Conservation (phyloP, 1,284 basidiomycete species). For the Irpex sp. region DNA sequence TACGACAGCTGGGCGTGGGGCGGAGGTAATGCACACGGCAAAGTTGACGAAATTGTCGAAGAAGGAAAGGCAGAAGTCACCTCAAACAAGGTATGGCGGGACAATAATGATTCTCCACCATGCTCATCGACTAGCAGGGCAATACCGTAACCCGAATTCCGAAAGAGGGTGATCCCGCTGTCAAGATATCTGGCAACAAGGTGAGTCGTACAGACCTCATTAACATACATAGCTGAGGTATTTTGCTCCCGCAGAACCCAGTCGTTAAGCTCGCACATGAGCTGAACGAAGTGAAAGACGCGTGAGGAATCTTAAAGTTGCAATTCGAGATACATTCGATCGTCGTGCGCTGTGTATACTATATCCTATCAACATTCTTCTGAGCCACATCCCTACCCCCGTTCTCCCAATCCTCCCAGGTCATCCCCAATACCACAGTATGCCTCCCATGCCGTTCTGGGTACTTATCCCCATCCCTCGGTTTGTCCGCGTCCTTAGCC, state of each 20-base stretch:
- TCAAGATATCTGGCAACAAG: constrained; percentile 36
- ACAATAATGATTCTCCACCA: not conserved
- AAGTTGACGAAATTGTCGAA: constrained; percentile 30
- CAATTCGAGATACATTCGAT: too few relatives aligned
- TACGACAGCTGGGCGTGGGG: constrained; percentile 32
- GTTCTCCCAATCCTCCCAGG: constrained; percentile 65
- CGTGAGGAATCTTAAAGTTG: constrained; percentile 3
- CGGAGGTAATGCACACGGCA: constrained; percentile 25
- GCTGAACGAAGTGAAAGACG: constrained; percentile 32
- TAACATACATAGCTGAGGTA: not conserved
- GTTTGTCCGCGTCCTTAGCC: constrained; percentile 29
- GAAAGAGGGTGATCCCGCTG: constrained; percentile 34
- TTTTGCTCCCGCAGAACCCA: constrained; percentile 27
- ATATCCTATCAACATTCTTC: constrained; percentile 3
- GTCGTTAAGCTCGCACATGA: constrained; percentile 41
- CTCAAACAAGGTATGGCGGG: constrained; percentile 32
- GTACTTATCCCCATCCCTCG: constrained; percentile 38
- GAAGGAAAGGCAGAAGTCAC: constrained; percentile 35
- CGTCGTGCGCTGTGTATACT: too few relatives aligned
- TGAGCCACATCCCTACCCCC: constrained; percentile 42
- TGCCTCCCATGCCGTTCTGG: constrained; percentile 39
- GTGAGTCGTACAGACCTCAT: constrained; percentile 20
- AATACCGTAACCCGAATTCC: constrained; percentile 35
- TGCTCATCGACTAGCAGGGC: constrained; percentile 23
- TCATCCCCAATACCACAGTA: constrained; percentile 44